Percentiles rank a stretch among this genome's conserved stretches.
These are phyloP conservation scores for Aspergillus bridgeri DNA, from an alignment of 495 filamentous ascomycete genomes.

Conservation along the genomic window DNA sequence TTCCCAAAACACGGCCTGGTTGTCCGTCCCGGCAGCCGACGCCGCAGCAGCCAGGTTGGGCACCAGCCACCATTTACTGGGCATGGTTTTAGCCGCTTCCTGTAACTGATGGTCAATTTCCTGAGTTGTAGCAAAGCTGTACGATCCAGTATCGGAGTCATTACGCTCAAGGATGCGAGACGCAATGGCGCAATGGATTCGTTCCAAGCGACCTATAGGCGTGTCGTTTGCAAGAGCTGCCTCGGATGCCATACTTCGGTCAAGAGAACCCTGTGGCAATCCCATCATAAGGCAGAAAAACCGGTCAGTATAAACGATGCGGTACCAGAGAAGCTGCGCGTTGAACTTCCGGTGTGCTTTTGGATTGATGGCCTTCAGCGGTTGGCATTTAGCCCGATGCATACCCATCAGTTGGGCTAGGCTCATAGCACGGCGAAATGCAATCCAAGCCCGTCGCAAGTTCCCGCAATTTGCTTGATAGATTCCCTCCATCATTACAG, in stretches of 20 bases:
- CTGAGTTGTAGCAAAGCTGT: constrained; percentile 22
- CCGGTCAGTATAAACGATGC: constrained; percentile 35
- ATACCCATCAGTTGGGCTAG: constrained; percentile 42
- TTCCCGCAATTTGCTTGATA: constrained; percentile 47
- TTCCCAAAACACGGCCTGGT: constrained; percentile 5
- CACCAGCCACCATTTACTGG: constrained; percentile 38
- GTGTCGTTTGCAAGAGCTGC: constrained; percentile 11
- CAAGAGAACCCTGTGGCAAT: constrained; percentile 37
- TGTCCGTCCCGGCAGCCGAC: neutral
- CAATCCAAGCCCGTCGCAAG: constrained; percentile 41
- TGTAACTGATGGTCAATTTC: constrained; percentile 45
- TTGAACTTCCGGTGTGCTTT: constrained; percentile 14
- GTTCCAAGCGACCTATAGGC: constrained; percentile 24
- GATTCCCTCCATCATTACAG: constrained; percentile 44
- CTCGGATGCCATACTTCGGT: constrained; percentile 32
- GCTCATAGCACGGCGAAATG: constrained; percentile 34
- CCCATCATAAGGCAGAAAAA: constrained; percentile 47
- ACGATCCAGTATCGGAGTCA: constrained; percentile 15
- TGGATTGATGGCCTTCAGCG: constrained; percentile 16
- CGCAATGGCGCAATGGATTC: constrained; percentile 21
- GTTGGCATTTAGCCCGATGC: constrained; percentile 24
- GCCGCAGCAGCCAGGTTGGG: neutral
- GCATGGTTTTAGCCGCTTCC: constrained; percentile 33
- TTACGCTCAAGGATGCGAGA: constrained; percentile 48
- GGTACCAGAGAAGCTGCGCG: constrained; percentile 25